Percentiles rank a stretch among this genome's conserved stretches.
phyloP scores from a whole-genome alignment of 2,329 filamentous ascomycete species.

The Botrytis byssoidea region DNA sequence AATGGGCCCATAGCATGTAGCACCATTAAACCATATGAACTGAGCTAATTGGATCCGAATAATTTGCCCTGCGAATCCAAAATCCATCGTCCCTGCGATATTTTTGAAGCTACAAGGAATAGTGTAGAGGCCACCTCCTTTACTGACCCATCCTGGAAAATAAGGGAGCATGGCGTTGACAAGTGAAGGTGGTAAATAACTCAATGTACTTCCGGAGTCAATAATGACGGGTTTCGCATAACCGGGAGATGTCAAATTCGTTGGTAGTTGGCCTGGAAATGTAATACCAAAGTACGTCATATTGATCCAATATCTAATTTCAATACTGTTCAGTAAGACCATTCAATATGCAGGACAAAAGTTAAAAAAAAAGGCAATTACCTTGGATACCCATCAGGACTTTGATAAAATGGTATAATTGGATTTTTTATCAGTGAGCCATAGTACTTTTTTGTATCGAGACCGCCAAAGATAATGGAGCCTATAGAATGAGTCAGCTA shows the following conservation, averaged over 20 bases:
- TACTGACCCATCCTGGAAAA: conserved; percentile 24
- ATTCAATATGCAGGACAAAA: not conserved
- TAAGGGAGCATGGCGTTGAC: conserved; percentile 22
- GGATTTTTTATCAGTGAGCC: conserved; percentile 26
- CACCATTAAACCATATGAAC: conserved; percentile 25
- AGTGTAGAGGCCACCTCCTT: conserved; percentile 23
- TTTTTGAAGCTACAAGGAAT: conserved; percentile 21
- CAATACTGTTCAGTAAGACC: conserved; percentile 9
- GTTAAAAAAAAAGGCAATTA: not conserved
- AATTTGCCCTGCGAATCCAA: conserved; percentile 25
- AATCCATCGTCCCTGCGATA: conserved; percentile 24
- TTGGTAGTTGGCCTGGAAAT: conserved; percentile 17
- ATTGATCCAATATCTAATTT: conserved; percentile 30
- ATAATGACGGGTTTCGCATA: conserved; percentile 24
- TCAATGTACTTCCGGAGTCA: conserved; percentile 27
- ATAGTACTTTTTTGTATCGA: conserved; percentile 30
- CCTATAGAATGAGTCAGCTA: conserved; percentile 19
- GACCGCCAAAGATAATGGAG: conserved; percentile 29
- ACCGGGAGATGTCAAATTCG: not conserved
- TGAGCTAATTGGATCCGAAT: conserved; percentile 27
- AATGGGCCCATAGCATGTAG: conserved; percentile 16
- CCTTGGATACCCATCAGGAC: conserved; percentile 25
- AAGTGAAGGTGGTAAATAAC: conserved; percentile 22
- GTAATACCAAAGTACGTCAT: conserved; percentile 28
- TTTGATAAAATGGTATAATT: conserved; percentile 24